phyloP scores from a whole-genome alignment of 2,329 filamentous ascomycete species.

The Waltergamsia citrina region DNA sequence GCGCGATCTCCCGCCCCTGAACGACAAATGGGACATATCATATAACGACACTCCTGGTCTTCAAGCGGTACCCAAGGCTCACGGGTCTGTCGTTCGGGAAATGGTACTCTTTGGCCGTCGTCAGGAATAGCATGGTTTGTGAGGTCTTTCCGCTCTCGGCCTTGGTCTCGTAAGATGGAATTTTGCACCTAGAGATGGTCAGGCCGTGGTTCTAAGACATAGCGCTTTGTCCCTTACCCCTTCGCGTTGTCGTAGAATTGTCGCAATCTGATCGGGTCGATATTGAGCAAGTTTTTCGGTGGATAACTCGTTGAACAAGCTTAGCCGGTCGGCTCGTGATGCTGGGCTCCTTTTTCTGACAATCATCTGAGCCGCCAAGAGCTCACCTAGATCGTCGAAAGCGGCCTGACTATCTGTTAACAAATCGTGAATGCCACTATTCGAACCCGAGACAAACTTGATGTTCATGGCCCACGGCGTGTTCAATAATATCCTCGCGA shows the following conservation, averaged over 20 bases:
- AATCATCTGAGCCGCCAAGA: conserved; percentile 19
- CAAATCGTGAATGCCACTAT: neutral
- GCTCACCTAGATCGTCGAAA: conserved; percentile 24
- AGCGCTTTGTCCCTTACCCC: conserved; percentile 21
- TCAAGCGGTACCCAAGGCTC: neutral
- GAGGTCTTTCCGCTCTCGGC: no score
- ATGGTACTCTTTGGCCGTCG: no score
- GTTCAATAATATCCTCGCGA: conserved; percentile 29
- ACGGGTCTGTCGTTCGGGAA: no score
- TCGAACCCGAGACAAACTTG: conserved; percentile 2
- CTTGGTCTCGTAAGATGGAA: conserved; percentile 17
- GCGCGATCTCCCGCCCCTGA: conserved; percentile 30
- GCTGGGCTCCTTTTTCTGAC: conserved; percentile 28
- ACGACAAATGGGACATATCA: conserved; percentile 39
- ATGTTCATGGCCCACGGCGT: conserved; percentile 13
- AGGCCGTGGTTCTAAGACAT: neutral
- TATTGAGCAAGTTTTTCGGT: conserved; percentile 33
- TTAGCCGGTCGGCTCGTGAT: conserved; percentile 29
- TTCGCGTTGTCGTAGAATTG: conserved; percentile 39
- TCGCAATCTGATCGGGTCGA: conserved; percentile 33
- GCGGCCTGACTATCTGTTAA: conserved; percentile 12
- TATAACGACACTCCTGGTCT: conserved; percentile 36
- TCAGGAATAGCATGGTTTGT: no score
- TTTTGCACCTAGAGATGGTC: conserved; percentile 18
- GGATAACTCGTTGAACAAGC: conserved; percentile 33